Base-by-base conservation (phyloP, 495 filamentous ascomycete species). In the Penicillium argentinense region DNA sequence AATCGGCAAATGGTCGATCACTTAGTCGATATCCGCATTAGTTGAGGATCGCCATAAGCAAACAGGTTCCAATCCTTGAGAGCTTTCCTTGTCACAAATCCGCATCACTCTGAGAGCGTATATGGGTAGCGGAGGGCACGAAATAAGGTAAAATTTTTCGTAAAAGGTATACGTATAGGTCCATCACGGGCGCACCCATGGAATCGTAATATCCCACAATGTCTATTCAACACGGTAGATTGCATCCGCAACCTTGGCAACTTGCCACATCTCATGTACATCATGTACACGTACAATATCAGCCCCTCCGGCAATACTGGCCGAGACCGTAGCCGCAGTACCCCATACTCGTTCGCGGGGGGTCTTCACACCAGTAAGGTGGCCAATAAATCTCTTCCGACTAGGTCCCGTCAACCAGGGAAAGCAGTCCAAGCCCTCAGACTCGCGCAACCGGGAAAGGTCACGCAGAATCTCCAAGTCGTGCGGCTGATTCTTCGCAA, bases 201-300 rank as follows among this genome's bases (percentile, higher is more conserved):
- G n/a, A n/a, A n/a, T n/a, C n/a, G n/a, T n/a, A n/a, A n/a, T n/a
- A n/a, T n/a, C n/a, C n/a, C n/a, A n/a, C n/a, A n/a, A n/a, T n/a
- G n/a, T n/a, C n/a, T 30, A 47, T 17, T 64, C 51, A 53, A 63
- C 63, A 57, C 87, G 74, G 77, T 87, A 91, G 49, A 97, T 88
- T 3, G 90, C 92, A 79, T 96, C 92, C 7, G 89, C 86, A 79
- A 98, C 90, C 61, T 81, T 85, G 3, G 82, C 81, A 16, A 96
- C 92, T 69, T 90, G 79, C 56, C 71, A 78, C 93, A 97, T 98
- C 74, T 95, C 87, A 51, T 72, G 66, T 4, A 91, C 89, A 77
- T 97, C 93, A 77, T 98, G 93, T 19, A 98, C 93, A 47, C 93
- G 75, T 16, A 98, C 87, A 42, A 98, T 83, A 77, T 97, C 93